phyloP scores from a whole-genome alignment of 345 rosid species.

The Eucalyptus cloeziana region DNA sequence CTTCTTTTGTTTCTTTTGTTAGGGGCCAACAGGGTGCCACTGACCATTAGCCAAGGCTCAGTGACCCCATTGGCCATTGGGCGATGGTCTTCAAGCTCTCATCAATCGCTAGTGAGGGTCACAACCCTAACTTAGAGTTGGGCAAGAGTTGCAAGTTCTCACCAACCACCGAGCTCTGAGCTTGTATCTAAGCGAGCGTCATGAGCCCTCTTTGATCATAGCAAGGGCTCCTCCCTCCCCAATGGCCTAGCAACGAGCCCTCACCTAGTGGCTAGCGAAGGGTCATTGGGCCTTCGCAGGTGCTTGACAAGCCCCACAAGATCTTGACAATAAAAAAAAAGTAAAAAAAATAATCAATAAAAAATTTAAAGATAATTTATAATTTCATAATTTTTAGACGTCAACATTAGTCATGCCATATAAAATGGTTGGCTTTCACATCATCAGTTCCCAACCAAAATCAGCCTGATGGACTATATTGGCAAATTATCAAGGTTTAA shows the following conservation, averaged over 20 bases:
- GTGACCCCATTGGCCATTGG: rapidly evolving
- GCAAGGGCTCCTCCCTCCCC: too few relatives aligned
- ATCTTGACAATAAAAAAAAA: too few relatives aligned
- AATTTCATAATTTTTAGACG: too few relatives aligned
- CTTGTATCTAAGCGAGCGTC: too few relatives aligned
- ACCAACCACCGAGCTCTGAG: background rate
- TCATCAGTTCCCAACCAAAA: too few relatives aligned
- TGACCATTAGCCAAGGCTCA: too few relatives aligned
- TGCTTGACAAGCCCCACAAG: rapidly evolving
- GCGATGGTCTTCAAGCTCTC: rapidly evolving
- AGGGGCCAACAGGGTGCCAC: rapidly evolving
- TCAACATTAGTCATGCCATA: too few relatives aligned
- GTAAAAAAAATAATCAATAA: too few relatives aligned
- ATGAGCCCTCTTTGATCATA: too few relatives aligned
- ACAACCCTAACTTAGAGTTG: rapidly evolving
- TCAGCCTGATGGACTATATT: too few relatives aligned
- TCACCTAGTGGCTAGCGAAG: background rate
- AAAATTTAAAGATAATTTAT: too few relatives aligned
- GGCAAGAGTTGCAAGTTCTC: background rate
- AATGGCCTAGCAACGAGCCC: background rate
- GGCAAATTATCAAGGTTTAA: background rate
- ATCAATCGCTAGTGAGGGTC: rapidly evolving
- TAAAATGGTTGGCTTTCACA: background rate
- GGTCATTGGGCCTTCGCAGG: rapidly evolving
- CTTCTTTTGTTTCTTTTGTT: too few relatives aligned